A percentile compares a stretch with the other conserved stretches of the same genome.
Conservation (phyloP, 805 yeast species). For the Saturnispora silvae region DNA sequence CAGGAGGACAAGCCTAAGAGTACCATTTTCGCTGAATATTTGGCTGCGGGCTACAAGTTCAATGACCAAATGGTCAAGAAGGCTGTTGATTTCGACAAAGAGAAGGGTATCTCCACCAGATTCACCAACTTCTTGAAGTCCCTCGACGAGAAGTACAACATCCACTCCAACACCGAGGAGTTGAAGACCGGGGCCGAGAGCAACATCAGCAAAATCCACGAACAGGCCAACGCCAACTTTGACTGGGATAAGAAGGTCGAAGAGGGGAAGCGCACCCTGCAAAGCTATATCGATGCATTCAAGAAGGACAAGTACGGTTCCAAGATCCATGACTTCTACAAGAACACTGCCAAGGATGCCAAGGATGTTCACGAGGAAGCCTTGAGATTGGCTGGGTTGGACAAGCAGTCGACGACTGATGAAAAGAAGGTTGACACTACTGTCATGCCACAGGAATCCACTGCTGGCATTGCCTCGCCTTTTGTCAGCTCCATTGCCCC, state of each 20-base stretch:
- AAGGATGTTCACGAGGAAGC: conserved; percentile 67
- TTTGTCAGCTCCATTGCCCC: conserved; percentile 16
- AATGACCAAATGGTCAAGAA: conserved; percentile 50
- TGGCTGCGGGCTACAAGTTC: conserved; percentile 62
- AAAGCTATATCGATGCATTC: conserved; percentile 37
- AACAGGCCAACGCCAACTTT: conserved; percentile 31
- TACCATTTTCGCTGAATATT: conserved; percentile 64
- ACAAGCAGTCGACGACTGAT: no score
- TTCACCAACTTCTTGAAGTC: conserved; percentile 46
- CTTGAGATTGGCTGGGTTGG: conserved; percentile 52
- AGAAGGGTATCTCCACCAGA: conserved; percentile 47
- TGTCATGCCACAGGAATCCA: conserved; percentile 5
- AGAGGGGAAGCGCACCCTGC: conserved; percentile 28
- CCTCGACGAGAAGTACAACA: conserved; percentile 52
- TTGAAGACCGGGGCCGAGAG: conserved; percentile 8
- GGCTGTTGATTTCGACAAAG: conserved; percentile 54
- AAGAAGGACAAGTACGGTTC: conserved; percentile 41
- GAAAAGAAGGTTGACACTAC: conserved; percentile 8
- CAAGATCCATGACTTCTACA: conserved; percentile 51
- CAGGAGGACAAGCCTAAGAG: conserved; percentile 75
- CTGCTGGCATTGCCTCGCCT: conserved; percentile 9
- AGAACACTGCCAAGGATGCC: conserved; percentile 43
- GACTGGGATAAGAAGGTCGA: conserved; percentile 31
- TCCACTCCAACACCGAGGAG: conserved; percentile 39
- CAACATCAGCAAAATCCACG: conserved; percentile 10